phyloP scores from a whole-genome alignment of 2,329 filamentous ascomycete species.

The Arthrobotrys conoides region DNA sequence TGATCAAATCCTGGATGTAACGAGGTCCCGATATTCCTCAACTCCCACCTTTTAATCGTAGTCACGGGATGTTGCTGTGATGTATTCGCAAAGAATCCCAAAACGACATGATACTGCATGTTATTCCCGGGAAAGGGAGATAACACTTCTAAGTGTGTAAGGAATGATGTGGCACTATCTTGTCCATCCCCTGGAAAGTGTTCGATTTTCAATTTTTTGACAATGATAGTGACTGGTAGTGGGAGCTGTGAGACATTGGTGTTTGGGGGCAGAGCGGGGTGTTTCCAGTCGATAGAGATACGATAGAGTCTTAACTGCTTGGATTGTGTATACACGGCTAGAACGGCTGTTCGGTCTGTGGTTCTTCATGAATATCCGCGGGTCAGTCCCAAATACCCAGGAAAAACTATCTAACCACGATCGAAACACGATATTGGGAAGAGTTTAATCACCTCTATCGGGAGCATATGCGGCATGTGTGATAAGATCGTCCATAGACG shows the following conservation, averaged over 20 bases:
- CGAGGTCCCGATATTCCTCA: conserved; percentile 76
- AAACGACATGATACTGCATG: conserved; percentile 73
- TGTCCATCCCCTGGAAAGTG: conserved; percentile 66
- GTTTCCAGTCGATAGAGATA: conserved; percentile 81
- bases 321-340: conserved; percentile 69
- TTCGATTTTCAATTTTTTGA: conserved; percentile 63
- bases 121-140: conserved; percentile 76
- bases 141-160: conserved; percentile 83
- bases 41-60: conserved; percentile 85
- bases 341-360: conserved; percentile 60
- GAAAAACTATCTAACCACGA: not conserved
- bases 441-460: conserved; percentile 75
- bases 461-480: conserved; percentile 83
- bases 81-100: conserved; percentile 75
- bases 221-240: conserved; percentile 56
- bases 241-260: conserved; percentile 60
- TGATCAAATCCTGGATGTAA: conserved; percentile 85
- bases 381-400: conserved; percentile 24
- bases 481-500: conserved; percentile 80
- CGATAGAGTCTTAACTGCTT: conserved; percentile 82
- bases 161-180: conserved; percentile 72
- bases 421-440: not conserved
- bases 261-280: conserved; percentile 64
- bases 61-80: conserved; percentile 76
- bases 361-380: conserved; percentile 37